Conservation (phyloP, 306 rosid species). For the Casuarina cunninghamiana region DNA sequence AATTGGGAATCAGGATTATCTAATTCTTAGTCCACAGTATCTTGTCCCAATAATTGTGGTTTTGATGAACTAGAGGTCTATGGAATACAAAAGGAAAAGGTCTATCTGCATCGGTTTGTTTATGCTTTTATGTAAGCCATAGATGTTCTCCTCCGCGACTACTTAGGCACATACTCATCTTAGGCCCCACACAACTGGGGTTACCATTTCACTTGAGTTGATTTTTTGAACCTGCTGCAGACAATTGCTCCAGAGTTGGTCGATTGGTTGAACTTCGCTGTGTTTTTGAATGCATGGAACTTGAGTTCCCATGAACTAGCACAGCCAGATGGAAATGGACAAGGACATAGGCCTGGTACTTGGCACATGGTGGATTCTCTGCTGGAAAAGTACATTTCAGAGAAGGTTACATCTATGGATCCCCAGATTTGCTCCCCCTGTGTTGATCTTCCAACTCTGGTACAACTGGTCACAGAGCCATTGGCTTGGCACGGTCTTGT, state of each 20-base stretch:
- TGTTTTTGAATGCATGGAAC: slow-evolving; percentile 83
- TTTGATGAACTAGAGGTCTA: neutral
- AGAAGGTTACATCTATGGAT: slow-evolving; percentile 46
- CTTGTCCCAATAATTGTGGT: neutral
- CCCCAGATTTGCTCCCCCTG: slow-evolving; percentile 53
- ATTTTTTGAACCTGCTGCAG: slow-evolving; percentile 42
- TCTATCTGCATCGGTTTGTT: neutral
- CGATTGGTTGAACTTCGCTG: slow-evolving; percentile 86
- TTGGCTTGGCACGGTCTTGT: slow-evolving; percentile 93
- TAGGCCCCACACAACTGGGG: neutral
- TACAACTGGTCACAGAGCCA: slow-evolving; percentile 81
- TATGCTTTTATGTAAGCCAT: neutral
- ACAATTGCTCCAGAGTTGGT: slow-evolving; percentile 67
- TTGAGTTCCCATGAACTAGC: slow-evolving; percentile 65
- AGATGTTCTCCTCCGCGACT: neutral
- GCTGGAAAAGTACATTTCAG: slow-evolving; percentile 62
- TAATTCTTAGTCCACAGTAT: neutral
- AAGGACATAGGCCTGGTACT: slow-evolving; percentile 31
- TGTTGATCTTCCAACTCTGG: slow-evolving; percentile 50
- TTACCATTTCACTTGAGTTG: neutral
- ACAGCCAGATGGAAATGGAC: slow-evolving; percentile 40
- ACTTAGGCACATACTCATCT: neutral
- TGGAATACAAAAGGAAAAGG: neutral
- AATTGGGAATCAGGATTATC: neutral
- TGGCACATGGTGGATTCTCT: slow-evolving; percentile 69